Base-by-base conservation (phyloP, 139 green algal species). In the Tetradesmus lagerheimii region DNA sequence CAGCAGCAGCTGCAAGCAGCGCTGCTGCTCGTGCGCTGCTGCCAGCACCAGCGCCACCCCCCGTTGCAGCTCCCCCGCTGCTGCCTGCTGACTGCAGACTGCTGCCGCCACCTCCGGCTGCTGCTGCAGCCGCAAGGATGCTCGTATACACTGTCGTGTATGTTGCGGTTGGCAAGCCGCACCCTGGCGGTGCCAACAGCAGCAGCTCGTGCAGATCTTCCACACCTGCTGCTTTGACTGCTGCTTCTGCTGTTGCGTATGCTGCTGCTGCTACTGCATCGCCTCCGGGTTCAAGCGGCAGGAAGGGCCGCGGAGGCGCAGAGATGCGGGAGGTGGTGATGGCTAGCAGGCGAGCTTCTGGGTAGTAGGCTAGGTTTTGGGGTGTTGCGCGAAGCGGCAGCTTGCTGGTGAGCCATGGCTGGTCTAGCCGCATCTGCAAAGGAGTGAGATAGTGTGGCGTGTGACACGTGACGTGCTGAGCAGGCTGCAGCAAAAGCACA, bases 391-490 rank as follows among this genome's bases (percentile, higher is more conserved):
- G 79, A 20, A 97, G 90, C 0, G 93, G 77, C 34, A 96, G 77
- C 87, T 96, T 96, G 74, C 89, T 91, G 6, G 92, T 77, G 0
- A 96, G 90, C 97, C 96, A 98, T 67, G 93, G 92, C 11, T 86
- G 94, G 89, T 98, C 97, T 16, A 97, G 93, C 6, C 96, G 93
- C 31, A 90, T 41, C 76, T 88, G 81, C 37, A 35, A 3, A 39
- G 3, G 43, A 79, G 31, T 16, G 18, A 31, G 16, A n/a, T 14
- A 15, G 76, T 29, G 75, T 0, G 34, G 14, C 6, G 75, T 4
- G 71, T 16, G 64, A 16, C 4, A 16, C 0, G 71, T 39, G 5
- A 43, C 41, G 71, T 0, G 71, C 29, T 39, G 0, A 80, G n/a
- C 18, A 29, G 31, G 0, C 29, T 39, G 71, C 71, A n/a, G n/a